Percentiles rank a stretch among this genome's conserved stretches.
These are phyloP conservation scores for Zygoascus flipseniorum DNA, from an alignment of 805 yeast genomes.

Conservation along the genomic window DNA sequence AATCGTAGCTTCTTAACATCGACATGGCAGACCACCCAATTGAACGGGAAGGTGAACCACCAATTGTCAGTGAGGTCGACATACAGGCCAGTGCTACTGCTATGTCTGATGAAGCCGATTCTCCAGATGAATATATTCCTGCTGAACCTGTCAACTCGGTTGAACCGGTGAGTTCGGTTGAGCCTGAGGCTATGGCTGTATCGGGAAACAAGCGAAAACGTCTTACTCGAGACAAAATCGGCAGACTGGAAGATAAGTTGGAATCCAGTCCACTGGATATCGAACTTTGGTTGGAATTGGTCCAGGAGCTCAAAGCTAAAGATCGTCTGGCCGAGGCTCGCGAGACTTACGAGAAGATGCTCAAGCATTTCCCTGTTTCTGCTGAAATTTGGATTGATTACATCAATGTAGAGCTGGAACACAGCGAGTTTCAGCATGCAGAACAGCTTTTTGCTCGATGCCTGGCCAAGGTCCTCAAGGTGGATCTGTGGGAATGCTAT, in stretches of 20 bases:
- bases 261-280: slow-evolving; percentile 47
- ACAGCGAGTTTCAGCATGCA: slow-evolving; percentile 58
- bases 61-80: no score
- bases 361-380: slow-evolving; percentile 57
- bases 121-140: background rate
- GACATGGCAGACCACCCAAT: no score
- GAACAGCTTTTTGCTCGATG: slow-evolving; percentile 60
- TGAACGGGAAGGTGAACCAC: no score
- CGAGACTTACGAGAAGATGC: slow-evolving; percentile 48
- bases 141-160: background rate
- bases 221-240: slow-evolving; percentile 43
- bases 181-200: background rate
- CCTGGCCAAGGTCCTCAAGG: slow-evolving; percentile 52
- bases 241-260: slow-evolving; percentile 49
- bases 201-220: slow-evolving; percentile 19
- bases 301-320: slow-evolving; percentile 39
- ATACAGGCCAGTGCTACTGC: background rate
- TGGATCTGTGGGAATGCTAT: slow-evolving; percentile 69
- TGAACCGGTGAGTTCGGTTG: background rate
- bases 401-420: slow-evolving; percentile 51
- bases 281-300: slow-evolving; percentile 47
- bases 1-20: no score
- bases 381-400: slow-evolving; percentile 70
- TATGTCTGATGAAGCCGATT: background rate
- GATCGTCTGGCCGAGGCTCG: slow-evolving; percentile 56